These are phyloP conservation scores for Amphicarpaea edgeworthii DNA, from an alignment of 306 rosid species.

Conservation along the genomic window DNA sequence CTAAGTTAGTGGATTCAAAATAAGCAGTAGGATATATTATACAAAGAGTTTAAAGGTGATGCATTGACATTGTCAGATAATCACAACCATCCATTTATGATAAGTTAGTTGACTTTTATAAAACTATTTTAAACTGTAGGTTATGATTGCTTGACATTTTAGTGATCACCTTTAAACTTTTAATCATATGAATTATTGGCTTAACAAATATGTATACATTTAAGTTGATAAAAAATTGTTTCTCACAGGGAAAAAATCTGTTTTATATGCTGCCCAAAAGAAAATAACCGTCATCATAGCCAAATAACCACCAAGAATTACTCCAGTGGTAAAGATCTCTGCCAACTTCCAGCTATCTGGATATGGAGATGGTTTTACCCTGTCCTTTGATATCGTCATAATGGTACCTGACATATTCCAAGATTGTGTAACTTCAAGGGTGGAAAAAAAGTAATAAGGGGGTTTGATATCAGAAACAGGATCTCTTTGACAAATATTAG, in stretches of 20 bases:
- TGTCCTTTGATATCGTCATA: conserved; percentile 90
- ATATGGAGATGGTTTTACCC: conserved; percentile 87
- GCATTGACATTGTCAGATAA: no score
- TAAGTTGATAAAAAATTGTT: not conserved
- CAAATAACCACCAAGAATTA: conserved; percentile 80
- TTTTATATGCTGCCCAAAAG: conserved; percentile 84
- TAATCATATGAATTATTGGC: not conserved
- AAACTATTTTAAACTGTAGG: no score
- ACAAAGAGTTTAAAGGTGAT: no score
- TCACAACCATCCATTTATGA: no score
- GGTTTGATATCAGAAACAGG: conserved; percentile 1
- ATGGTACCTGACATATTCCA: conserved; percentile 69
- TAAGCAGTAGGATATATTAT: not conserved
- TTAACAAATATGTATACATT: not conserved
- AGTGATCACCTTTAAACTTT: no score
- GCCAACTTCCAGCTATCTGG: conserved; percentile 94
- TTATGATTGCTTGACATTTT: no score
- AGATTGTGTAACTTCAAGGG: not conserved
- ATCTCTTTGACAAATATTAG: not conserved
- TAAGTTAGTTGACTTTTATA: no score
- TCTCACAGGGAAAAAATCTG: conserved; percentile 85
- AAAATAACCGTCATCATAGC: conserved; percentile 93
- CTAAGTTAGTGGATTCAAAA: not conserved
- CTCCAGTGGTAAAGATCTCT: conserved; percentile 82
- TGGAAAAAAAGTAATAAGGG: not conserved